Evolutionary conservation across 2,329 filamentous ascomycete species (phyloP), one percentile per base, ranked within the genome.

Genomic region (Penicillium crustosum): DNA sequence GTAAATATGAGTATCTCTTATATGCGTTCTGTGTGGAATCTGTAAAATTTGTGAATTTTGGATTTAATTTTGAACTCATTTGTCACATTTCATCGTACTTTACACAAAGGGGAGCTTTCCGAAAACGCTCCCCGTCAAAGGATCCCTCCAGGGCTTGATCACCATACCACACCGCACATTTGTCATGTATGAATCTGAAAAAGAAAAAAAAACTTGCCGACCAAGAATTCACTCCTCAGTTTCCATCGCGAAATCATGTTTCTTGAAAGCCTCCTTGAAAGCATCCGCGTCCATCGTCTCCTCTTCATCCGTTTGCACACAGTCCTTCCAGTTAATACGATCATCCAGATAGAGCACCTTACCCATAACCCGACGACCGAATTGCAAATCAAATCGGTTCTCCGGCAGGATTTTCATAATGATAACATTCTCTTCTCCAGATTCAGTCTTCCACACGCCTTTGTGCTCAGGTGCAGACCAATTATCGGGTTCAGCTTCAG

Each of bases 381-480:
- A 97, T 71, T 97, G 93, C 45, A 97, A 77, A 70, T 96, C 92
- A 72, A 99, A 97, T 15, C 89, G 85, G 62, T 89, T 84, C 19
- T 85, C 86, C 27, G 86, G 79, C 58, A 87, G 84, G 9, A 97
- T 82, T 7, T 86, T 86, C 78, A 97, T 84, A 53, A 93, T 82
- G 57, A 97, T 79, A 56, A 86, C 87, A 64, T 87, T 87, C 61
- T 89, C 86, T 70, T 85, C 81, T 63, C 86, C 82, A 12, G 54
- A 35, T 23, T 48, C 21, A 25, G 41, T 44, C 23, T 45, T 52
- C 31, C 45, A 35, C 21, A 49, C 35, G 7, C 57, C 57, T 6
- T 44, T 57, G 48, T 52, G 47, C 31, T 41, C 49, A 25, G 45
- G 49, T 19, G 59, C 36, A 38, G 59, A 54, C 49, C 38, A 53